phyloP scores from a whole-genome alignment of 2,329 filamentous ascomycete species.

The Mycosphaerella arachidis region DNA sequence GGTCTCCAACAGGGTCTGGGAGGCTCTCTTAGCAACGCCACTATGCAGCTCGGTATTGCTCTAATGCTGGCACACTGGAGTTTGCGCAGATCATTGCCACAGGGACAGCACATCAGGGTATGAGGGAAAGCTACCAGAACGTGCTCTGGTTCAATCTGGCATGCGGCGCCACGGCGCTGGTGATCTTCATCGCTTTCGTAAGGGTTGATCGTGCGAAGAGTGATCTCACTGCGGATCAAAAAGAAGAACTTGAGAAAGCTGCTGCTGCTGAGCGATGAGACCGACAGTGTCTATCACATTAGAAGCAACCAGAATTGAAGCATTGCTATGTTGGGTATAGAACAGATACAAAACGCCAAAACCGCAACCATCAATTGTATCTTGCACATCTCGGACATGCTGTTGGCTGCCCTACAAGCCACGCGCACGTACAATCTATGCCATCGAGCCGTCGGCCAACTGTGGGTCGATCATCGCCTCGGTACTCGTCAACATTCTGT shows the following conservation, averaged over 20 bases:
- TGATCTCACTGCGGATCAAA: slow-evolving; percentile 56
- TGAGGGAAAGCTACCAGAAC: slow-evolving; percentile 55
- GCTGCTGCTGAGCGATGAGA: not conserved
- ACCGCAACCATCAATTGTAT: not conserved
- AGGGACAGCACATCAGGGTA: slow-evolving; percentile 42
- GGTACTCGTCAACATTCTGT: not conserved
- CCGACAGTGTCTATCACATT: not conserved
- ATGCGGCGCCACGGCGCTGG: slow-evolving; percentile 49
- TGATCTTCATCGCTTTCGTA: slow-evolving; percentile 52
- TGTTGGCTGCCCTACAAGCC: not conserved
- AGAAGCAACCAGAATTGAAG: not conserved
- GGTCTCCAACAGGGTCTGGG: slow-evolving; percentile 64
- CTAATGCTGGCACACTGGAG: slow-evolving; percentile 66
- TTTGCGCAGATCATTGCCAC: slow-evolving; percentile 61
- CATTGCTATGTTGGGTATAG: not conserved
- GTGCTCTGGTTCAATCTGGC: slow-evolving; percentile 64
- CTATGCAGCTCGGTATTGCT: slow-evolving; percentile 68
- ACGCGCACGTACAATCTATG: not conserved
- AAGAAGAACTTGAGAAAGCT: slow-evolving; percentile 23
- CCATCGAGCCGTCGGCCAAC: not conserved
- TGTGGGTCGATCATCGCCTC: not conserved
- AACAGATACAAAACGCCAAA: not conserved
- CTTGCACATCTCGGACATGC: not conserved
- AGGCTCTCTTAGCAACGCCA: slow-evolving; percentile 65
- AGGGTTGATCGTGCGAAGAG: slow-evolving; percentile 53